Conservation (phyloP, 2,329 filamentous ascomycete species). For the Colletotrichum agaves region DNA sequence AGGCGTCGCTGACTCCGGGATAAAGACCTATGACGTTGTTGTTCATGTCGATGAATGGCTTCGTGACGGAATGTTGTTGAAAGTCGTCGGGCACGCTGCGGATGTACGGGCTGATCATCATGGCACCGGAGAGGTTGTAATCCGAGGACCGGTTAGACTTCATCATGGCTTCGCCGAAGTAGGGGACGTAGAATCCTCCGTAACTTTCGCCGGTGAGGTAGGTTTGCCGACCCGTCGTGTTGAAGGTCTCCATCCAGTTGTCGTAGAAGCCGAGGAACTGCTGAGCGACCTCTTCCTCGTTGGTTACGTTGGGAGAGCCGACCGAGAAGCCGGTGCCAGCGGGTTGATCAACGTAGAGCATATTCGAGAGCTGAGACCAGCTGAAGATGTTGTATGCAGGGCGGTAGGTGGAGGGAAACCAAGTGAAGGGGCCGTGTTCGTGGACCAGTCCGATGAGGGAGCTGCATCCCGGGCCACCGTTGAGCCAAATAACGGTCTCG, state of each 20-base stretch:
- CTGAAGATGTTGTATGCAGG: slow-evolving; percentile 60
- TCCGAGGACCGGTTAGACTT: slow-evolving; percentile 72
- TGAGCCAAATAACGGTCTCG: slow-evolving; percentile 67
- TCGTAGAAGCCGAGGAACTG: slow-evolving; percentile 83
- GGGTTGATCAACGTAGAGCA: slow-evolving; percentile 43
- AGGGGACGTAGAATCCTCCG: slow-evolving; percentile 75
- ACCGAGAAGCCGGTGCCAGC: slow-evolving; percentile 52
- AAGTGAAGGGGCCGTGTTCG: slow-evolving; percentile 79
- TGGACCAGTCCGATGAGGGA: slow-evolving; percentile 77
- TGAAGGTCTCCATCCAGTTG: slow-evolving; percentile 79
- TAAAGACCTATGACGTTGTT: slow-evolving; percentile 71
- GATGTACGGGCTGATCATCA: slow-evolving; percentile 75
- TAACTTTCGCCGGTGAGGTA: slow-evolving; percentile 81
- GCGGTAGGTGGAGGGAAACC: slow-evolving; percentile 75
- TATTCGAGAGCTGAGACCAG: slow-evolving; percentile 55
- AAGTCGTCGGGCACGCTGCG: slow-evolving; percentile 64
- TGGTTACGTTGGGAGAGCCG: slow-evolving; percentile 71
- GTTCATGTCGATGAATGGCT: slow-evolving; percentile 71
- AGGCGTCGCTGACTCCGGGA: slow-evolving; percentile 56
- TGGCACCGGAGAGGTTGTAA: slow-evolving; percentile 73
- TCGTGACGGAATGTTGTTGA: slow-evolving; percentile 58
- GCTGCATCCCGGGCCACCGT: slow-evolving; percentile 60
- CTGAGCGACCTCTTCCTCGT: slow-evolving; percentile 72
- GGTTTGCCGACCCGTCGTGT: slow-evolving; percentile 74
- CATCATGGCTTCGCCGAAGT: slow-evolving; percentile 79